Base-by-base conservation (phyloP, 345 rosid species). In the Salix udensis region DNA sequence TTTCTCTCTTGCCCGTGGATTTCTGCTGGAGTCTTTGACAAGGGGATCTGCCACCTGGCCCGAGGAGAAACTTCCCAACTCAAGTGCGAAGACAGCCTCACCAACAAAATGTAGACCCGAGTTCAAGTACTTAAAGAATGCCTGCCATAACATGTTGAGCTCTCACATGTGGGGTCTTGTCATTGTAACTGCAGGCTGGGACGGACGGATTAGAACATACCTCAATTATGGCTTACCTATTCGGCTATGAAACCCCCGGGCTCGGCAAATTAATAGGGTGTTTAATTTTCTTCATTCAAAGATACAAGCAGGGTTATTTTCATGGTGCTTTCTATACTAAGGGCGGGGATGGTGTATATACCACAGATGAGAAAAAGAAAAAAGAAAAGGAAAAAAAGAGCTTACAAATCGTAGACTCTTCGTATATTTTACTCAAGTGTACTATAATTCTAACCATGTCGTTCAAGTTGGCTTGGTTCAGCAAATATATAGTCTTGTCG, bases 41-140 rank as follows among this genome's bases (percentile, higher is more conserved):
- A 88, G 81, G 78, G 92, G 92, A 46, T 78, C 90, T 0, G 88
- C 84, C 7, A 93, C 96, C 16, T 93, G 97, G 97, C 97, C 97
- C 0, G 96, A 90, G 85, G 97, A 93, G 85, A 89, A 86, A 74
- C 89, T 93, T 73, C 82, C 87, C 0, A 82, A 67, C 65, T 77
- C 89, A 30, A 83, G 79, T 55, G 84, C 89, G 1, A 30, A 68
- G 50, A 65, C 48, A 16, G 64, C 79, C 10, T 82, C 92, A 19
- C 80, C 83, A 14, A 70, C 83, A 21, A 87, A 84, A 24, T 84
- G 83, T 28, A 90, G 86, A 82, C 78, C 88, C 1, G 89, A 88
- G 70, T 80, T 82, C 83, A 92, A 87, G 87, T 78, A 89, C 28
- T 71, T 90, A 83, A 92, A 76, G 85, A 89, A 75, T 65, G 90